Percentiles rank a stretch among this genome's conserved stretches.
These are phyloP conservation scores for Gilbertella persicaria DNA, from an alignment of 371 early-diverging fungal species.

Conservation along the genomic window DNA sequence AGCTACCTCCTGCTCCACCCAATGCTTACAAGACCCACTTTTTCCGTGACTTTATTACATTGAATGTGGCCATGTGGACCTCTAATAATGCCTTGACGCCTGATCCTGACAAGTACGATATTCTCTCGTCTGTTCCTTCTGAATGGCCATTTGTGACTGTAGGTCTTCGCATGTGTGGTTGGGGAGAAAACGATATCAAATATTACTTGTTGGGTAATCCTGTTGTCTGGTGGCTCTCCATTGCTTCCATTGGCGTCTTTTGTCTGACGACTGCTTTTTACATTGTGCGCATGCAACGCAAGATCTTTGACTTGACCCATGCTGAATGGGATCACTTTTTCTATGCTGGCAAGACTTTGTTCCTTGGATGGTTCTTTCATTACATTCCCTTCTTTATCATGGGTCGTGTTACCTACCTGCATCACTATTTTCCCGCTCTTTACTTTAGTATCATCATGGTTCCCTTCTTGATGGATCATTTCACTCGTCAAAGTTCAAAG, in stretches of 20 bases:
- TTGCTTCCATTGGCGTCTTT: conserved; percentile 66
- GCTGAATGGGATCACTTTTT: conserved; percentile 78
- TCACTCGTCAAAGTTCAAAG: conserved; percentile 31
- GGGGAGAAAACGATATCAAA: conserved; percentile 91
- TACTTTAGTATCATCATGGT: conserved; percentile 90
- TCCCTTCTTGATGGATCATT: conserved; percentile 76
- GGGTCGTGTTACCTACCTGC: conserved; percentile 97
- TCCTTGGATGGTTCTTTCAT: conserved; percentile 95
- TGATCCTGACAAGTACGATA: conserved; percentile 95
- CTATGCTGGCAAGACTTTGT: conserved; percentile 70
- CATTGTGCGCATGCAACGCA: conserved; percentile 70
- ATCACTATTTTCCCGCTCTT: conserved; percentile 98
- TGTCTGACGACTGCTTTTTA: conserved; percentile 51
- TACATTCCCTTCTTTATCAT: conserved; percentile 97
- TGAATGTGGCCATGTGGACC: conserved; percentile 98
- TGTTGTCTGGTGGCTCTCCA: conserved; percentile 91
- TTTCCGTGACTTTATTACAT: conserved; percentile 86
- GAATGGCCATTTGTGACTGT: conserved; percentile 95
- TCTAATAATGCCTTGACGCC: conserved; percentile 98
- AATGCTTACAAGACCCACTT: conserved; percentile 77
- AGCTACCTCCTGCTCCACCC: conserved; percentile 65
- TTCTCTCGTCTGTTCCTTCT: conserved; percentile 83
- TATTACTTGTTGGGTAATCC: conserved; percentile 98
- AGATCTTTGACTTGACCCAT: conserved; percentile 61
- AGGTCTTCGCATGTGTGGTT: conserved; percentile 97